Conservation (phyloP, 257 asterid genomes). For the Ophiorrhiza pumila region DNA sequence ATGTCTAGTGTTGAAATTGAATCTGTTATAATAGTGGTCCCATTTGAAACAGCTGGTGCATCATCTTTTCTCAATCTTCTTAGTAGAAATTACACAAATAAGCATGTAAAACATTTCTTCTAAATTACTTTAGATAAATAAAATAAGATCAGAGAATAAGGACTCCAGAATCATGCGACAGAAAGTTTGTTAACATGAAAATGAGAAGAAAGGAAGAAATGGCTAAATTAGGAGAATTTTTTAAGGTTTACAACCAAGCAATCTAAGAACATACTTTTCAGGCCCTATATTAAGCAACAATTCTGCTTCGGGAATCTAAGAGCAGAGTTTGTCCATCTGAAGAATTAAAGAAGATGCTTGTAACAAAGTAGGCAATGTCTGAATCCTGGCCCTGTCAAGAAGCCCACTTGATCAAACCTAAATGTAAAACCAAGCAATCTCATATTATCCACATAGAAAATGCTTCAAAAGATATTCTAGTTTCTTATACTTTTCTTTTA, state of each 20-base stretch:
- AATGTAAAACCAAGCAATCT: neutral
- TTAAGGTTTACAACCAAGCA: too few species aligned
- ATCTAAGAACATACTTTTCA: neutral
- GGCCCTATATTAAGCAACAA: neutral
- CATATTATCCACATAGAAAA: neutral
- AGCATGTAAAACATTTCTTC: neutral
- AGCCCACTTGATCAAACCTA: neutral
- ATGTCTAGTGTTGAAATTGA: conserved; percentile 72
- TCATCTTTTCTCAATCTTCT: conserved; percentile 51
- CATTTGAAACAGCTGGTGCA: conserved; percentile 48
- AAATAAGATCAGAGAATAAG: neutral
- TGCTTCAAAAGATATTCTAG: neutral
- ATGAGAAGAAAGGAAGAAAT: neutral
- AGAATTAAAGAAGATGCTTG: neutral
- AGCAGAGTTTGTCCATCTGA: neutral
- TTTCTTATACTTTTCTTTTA: neutral
- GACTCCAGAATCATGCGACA: neutral
- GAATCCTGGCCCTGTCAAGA: neutral
- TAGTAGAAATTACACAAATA: conserved; percentile 16
- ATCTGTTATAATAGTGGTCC: conserved; percentile 50
- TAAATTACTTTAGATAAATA: neutral
- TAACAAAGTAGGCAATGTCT: neutral
- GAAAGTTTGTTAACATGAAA: neutral
- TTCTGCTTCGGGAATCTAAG: neutral
- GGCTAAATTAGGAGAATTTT: neutral